phyloP scores from a whole-genome alignment of 805 yeast genomes.

The Myxozyma monticola region DNA sequence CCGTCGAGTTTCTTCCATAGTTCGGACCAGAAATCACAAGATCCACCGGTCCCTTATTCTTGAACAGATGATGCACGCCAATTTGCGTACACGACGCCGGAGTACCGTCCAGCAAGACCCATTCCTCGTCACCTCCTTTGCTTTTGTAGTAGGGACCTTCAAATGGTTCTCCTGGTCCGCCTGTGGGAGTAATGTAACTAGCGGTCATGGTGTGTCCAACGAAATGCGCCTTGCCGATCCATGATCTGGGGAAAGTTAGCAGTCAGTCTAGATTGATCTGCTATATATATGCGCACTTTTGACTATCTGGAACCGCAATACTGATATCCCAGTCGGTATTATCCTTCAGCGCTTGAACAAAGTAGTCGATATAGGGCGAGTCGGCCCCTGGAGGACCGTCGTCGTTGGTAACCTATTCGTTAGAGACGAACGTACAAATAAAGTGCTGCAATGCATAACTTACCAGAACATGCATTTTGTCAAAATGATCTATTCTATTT shows the following conservation, averaged over 20 bases:
- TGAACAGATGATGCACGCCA: conserved; percentile 71
- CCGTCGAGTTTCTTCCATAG: conserved; percentile 88
- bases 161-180: conserved; percentile 12
- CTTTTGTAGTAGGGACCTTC: conserved; percentile 40
- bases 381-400: conserved; percentile 89
- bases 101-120: conserved; percentile 87
- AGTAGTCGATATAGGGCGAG: conserved; percentile 82
- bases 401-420: conserved; percentile 68
- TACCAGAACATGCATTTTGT: conserved; percentile 28
- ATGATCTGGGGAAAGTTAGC: conserved; percentile 53
- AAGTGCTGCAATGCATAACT: not conserved
- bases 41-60: conserved; percentile 61
- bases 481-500: too few species aligned
- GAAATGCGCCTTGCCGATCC: conserved; percentile 98
- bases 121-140: conserved; percentile 54
- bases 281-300: conserved; percentile 39
- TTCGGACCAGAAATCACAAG: conserved; percentile 93
- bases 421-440: too few species aligned
- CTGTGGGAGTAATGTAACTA: conserved; percentile 21
- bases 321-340: conserved; percentile 82
- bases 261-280: not conserved
- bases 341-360: conserved; percentile 65
- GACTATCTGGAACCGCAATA: conserved; percentile 77
- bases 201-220: conserved; percentile 57
- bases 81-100: conserved; percentile 96